Percentiles rank a stretch among this genome's conserved stretches.
These are phyloP conservation scores for Boletus coccyginus DNA, from an alignment of 768 basidiomycete species.

Conservation along the genomic window DNA sequence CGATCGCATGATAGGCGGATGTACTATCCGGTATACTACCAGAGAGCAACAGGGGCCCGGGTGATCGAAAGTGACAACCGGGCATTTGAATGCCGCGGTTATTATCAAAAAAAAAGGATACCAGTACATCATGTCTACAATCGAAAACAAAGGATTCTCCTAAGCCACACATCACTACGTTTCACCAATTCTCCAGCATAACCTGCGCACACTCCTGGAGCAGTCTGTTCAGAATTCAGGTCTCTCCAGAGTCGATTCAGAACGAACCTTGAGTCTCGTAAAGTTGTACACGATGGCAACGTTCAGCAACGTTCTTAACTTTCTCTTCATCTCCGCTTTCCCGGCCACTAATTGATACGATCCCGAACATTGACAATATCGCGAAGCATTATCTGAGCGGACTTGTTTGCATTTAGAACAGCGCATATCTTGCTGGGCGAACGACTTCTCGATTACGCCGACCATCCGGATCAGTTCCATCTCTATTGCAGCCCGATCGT, in stretches of 20 bases:
- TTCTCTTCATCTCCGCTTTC: slow-evolving; percentile 68
- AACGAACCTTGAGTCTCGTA: slow-evolving; percentile 59
- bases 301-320: slow-evolving; percentile 79
- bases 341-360: slow-evolving; percentile 70
- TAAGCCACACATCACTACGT: not conserved
- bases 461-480: slow-evolving; percentile 79
- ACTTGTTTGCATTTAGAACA: slow-evolving; percentile 91
- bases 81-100: too few species aligned
- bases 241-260: not conserved
- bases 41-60: slow-evolving; percentile 20
- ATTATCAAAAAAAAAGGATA: not conserved
- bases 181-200: slow-evolving; percentile 37
- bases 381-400: slow-evolving; percentile 82
- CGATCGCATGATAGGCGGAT: slow-evolving; percentile 42
- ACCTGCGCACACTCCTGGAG: slow-evolving; percentile 40
- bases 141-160: not conserved
- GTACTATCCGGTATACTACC: slow-evolving; percentile 53
- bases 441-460: slow-evolving; percentile 64
- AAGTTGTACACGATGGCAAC: slow-evolving; percentile 75
- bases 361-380: slow-evolving; percentile 88
- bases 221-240: not conserved
- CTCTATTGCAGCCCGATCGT: slow-evolving; percentile 87
- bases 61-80: not conserved
- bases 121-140: not conserved
- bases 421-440: slow-evolving; percentile 85